Evolutionary conservation across 2,329 filamentous ascomycete species (phyloP), one percentile per base, ranked within the genome.

Genomic region (Magnaporthales sp.): DNA sequence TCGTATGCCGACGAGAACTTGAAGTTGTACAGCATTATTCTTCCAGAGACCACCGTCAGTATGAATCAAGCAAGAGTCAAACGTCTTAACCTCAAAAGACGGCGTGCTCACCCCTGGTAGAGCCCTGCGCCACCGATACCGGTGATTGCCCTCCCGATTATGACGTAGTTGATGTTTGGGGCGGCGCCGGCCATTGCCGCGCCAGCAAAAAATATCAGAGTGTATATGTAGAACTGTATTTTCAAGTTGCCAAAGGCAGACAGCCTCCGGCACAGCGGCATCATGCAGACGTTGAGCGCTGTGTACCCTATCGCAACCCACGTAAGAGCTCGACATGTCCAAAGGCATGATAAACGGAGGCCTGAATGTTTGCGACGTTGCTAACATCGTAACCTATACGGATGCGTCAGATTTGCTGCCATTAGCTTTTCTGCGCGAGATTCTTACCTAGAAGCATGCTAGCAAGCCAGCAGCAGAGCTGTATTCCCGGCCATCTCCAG

Each of bases 341-440:
- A 60, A 79, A 78, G 24, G 83, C 83, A 65, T 83, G 77, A 73
- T 88, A 88, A 63, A 88, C 81, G 3, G 83, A 84, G 10, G 76
- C 77, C 72, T 87, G 87, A 62, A 85, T 82, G 69, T 86, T 83
- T 9, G 84, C 81, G 27, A 81, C 79, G 66, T 82, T 80, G 68
- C 77, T 77, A 9, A 79, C 73, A 68, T 80, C 78, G 70, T 79
- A 80, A 24, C 78, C 78, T 80, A 60, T 27, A 15, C 32, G 13
- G 32, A 15, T 38, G 32, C 19, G 32, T 38, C 32, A 38, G 32
- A 38, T 15, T 11, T 15, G 32, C 32, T 15, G 32, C 19, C 32
- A 38, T 15, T 38, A 15, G 32, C 32, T 32, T 38, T 38, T 38
- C 11, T 38, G 32, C 32, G 32, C 32, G 32, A 38, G 32, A 38